These are phyloP conservation scores for Beauveria australis DNA, from an alignment of 2,329 filamentous ascomycete species.

Conservation along the genomic window DNA sequence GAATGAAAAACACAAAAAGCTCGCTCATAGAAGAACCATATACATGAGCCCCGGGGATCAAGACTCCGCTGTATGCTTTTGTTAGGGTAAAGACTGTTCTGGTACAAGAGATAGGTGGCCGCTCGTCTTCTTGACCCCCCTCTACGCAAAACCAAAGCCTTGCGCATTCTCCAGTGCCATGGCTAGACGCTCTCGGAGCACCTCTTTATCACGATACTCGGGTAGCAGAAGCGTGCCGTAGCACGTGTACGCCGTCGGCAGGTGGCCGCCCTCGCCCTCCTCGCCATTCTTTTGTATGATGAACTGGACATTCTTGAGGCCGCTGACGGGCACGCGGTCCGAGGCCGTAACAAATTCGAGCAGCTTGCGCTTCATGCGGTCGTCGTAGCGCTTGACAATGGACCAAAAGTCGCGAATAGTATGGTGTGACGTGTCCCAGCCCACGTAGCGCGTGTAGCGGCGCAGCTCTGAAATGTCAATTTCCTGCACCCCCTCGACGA, in stretches of 20 bases:
- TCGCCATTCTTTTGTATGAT: slow-evolving; percentile 70
- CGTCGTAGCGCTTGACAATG: slow-evolving; percentile 60
- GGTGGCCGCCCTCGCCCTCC: slow-evolving; percentile 43
- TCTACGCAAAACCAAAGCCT: slow-evolving; percentile 76
- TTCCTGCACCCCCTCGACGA: slow-evolving; percentile 76
- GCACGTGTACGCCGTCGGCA: slow-evolving; percentile 89
- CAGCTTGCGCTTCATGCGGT: slow-evolving; percentile 63
- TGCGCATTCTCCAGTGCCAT: slow-evolving; percentile 82
- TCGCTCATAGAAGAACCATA: slow-evolving; percentile 4
- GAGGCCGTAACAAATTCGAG: slow-evolving; percentile 94
- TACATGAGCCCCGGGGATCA: neutral
- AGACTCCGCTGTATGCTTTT: slow-evolving; percentile 3
- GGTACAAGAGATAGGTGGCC: too few relatives aligned
- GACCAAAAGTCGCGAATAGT: slow-evolving; percentile 78
- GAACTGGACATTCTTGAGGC: slow-evolving; percentile 74
- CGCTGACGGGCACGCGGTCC: slow-evolving; percentile 82
- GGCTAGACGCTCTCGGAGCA: slow-evolving; percentile 65
- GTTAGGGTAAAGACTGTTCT: too few relatives aligned
- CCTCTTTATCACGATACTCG: slow-evolving; percentile 64
- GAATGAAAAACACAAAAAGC: neutral
- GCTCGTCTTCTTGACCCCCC: neutral
- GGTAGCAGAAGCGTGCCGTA: slow-evolving; percentile 84
- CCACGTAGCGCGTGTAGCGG: slow-evolving; percentile 67
- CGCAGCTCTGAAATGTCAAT: slow-evolving; percentile 72
- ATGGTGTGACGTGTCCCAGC: slow-evolving; percentile 62